Conservation (phyloP, 2,329 filamentous ascomycete genomes). For the Beauveria sp. region DNA sequence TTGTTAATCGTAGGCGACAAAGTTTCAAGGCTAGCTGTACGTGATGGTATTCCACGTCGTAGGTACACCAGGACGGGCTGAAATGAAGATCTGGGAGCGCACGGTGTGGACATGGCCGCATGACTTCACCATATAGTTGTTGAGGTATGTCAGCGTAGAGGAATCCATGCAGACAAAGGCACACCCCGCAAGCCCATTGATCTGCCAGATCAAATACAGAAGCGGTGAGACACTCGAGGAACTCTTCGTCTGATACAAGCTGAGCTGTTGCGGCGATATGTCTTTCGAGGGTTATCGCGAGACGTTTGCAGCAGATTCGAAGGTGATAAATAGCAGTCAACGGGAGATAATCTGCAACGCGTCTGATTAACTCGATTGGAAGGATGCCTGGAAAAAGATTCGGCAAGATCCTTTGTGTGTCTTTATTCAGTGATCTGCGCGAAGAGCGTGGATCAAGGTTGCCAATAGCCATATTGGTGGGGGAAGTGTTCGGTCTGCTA, state of each 20-base stretch:
- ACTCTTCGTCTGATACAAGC: neutral
- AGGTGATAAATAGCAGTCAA: too few relatives aligned
- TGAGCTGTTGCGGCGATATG: too few relatives aligned
- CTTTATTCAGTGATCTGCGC: too few relatives aligned
- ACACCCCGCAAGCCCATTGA: neutral
- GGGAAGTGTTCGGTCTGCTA: too few relatives aligned
- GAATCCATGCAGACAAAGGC: neutral
- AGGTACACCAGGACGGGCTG: neutral
- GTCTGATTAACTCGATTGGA: too few relatives aligned
- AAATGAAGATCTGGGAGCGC: neutral
- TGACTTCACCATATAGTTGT: neutral
- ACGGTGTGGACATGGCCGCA: neutral
- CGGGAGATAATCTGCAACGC: too few relatives aligned
- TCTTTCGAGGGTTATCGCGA: too few relatives aligned
- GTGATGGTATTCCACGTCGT: neutral
- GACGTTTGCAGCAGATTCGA: too few relatives aligned
- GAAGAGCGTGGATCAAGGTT: too few relatives aligned
- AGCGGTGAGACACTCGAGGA: neutral
- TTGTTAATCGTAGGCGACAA: neutral
- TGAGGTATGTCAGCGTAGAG: neutral
- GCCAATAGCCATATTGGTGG: too few relatives aligned
- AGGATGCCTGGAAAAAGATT: too few relatives aligned
- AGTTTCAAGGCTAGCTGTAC: neutral
- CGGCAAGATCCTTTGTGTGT: too few relatives aligned
- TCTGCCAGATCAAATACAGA: neutral